A percentile compares a stretch with the other conserved stretches of the same genome.
These are phyloP conservation scores for Spizellomyces sp. DNA, from an alignment of 192 early-diverging fungal species.

Conservation along the genomic window DNA sequence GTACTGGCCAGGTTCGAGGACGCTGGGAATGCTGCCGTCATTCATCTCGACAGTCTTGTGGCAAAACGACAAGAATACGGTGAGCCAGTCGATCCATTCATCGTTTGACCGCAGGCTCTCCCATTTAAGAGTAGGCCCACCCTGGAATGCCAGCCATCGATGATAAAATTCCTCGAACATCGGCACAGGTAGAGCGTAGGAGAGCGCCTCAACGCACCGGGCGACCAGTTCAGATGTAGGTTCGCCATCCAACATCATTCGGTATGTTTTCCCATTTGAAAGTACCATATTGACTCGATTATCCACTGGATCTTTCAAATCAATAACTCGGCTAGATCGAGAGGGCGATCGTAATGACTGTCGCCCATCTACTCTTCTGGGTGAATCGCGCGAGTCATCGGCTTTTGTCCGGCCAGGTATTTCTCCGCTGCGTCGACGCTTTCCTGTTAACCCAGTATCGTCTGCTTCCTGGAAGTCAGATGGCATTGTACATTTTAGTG, in stretches of 20 bases:
- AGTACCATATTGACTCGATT: constrained; percentile 23
- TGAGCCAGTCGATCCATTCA: constrained; percentile 14
- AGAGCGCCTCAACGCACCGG: constrained; percentile 18
- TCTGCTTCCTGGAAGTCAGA: no score
- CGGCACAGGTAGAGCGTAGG: neutral
- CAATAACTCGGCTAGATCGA: neutral
- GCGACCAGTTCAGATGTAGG: neutral
- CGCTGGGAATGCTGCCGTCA: neutral
- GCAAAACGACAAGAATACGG: constrained; percentile 21
- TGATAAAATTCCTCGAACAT: constrained; percentile 2
- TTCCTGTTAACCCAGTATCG: neutral
- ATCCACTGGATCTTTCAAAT: neutral
- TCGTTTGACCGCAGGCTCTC: neutral
- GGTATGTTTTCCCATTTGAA: constrained; percentile 2
- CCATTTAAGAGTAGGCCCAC: neutral
- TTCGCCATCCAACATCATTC: neutral
- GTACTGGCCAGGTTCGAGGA: neutral
- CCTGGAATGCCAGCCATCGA: neutral
- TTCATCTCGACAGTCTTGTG: neutral
- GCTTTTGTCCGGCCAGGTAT: neutral
- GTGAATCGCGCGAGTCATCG: no score
- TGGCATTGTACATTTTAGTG: neutral
- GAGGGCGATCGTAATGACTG: neutral
- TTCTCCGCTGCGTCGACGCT: neutral
- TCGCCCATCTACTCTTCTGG: neutral